Evolutionary conservation across 2,329 filamentous ascomycete genomes (phyloP).

Genomic region (Penicillium capsulatum): DNA sequence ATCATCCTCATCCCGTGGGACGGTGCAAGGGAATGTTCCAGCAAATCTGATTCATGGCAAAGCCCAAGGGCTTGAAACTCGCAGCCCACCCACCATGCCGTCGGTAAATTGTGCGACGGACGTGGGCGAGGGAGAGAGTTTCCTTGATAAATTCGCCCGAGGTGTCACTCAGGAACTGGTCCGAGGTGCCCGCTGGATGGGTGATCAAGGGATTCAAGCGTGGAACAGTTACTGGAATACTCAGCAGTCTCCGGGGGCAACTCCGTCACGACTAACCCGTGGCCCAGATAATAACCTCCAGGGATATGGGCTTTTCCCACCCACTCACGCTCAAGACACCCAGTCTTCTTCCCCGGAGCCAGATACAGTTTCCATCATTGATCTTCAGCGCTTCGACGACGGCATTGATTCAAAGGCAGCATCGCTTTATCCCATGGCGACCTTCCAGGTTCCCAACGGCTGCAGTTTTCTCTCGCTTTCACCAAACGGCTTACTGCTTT

Average conservation of each 20-base stretch:
- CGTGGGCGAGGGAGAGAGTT: slow-evolving; percentile 45
- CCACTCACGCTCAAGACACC: slow-evolving; percentile 44
- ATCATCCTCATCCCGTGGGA: slow-evolving; percentile 34
- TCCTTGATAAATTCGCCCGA: slow-evolving; percentile 46
- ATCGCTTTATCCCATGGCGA: slow-evolving; percentile 38
- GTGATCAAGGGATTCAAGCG: slow-evolving; percentile 47
- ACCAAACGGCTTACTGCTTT: slow-evolving; percentile 45
- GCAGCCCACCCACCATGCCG: slow-evolving; percentile 41
- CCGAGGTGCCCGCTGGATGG: slow-evolving; percentile 48
- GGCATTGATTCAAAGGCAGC: slow-evolving; percentile 33
- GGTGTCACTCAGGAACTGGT: slow-evolving; percentile 50
- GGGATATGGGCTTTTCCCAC: slow-evolving; percentile 41
- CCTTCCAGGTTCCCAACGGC: slow-evolving; percentile 47
- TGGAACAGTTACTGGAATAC: slow-evolving; percentile 52
- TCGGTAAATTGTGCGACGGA: slow-evolving; percentile 44
- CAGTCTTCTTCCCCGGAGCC: slow-evolving; percentile 37
- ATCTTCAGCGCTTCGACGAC: slow-evolving; percentile 44
- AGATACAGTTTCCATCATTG: slow-evolving; percentile 46
- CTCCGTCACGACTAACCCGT: slow-evolving; percentile 30
- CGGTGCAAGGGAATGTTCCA: slow-evolving; percentile 42
- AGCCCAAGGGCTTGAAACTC: slow-evolving; percentile 41
- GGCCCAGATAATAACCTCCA: slow-evolving; percentile 29
- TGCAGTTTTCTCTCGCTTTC: slow-evolving; percentile 50
- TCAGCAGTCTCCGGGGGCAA: slow-evolving; percentile 31
- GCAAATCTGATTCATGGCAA: slow-evolving; percentile 32